Evolutionary conservation across 352 stramenopile species (phyloP), one percentile per base, ranked within the genome.

Genomic region (Pythium aphanidermatum): DNA sequence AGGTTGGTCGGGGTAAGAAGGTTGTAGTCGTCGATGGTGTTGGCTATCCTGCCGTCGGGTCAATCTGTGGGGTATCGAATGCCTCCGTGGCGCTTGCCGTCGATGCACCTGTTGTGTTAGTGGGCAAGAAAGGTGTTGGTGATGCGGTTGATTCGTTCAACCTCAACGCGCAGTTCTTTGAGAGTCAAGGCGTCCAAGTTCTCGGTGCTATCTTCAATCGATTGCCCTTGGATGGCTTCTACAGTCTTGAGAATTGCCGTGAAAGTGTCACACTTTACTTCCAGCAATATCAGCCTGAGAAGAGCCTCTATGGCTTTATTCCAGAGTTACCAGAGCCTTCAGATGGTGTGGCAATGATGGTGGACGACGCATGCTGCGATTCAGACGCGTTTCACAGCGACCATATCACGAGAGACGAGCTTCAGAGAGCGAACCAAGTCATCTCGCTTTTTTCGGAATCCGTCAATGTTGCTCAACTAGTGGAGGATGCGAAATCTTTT

Each of bases 101-200:
- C 29, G 55, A 83, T 7, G 62, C 72, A 4, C 88, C 88, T 10
- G 95, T 98, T 3, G 60, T 99, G 20, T 62, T 99, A 13, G 91
- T 99, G 8, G 95, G 95, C 12, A 97, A 95, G 55, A 85, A 75
- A 44, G 95, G 95, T n/a, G 95, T 99, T 8, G 96, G 96, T 7
- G 91, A 97, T 66, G 95, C 96, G 0, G 85, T 99, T 7, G 96
- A 99, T 66, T 97, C 88, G 23, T 98, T 97, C 69, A 98, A 98
- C 56, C 55, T 99, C 21, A 98, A 98, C 63, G 92, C 94, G 14
- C 86, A 68, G 5, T 99, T 97, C 58, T 99, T 99, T 61, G 72
- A 95, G 53, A 69, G 73, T 35, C 60, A 75, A 21, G 65, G 83
- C 21, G 90, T 98, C 2, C 74, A 78, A 13, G 95, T 99, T 14